Evolutionary conservation across 2,329 filamentous ascomycete species (phyloP).

Genomic region (Seiridium unicorne): DNA sequence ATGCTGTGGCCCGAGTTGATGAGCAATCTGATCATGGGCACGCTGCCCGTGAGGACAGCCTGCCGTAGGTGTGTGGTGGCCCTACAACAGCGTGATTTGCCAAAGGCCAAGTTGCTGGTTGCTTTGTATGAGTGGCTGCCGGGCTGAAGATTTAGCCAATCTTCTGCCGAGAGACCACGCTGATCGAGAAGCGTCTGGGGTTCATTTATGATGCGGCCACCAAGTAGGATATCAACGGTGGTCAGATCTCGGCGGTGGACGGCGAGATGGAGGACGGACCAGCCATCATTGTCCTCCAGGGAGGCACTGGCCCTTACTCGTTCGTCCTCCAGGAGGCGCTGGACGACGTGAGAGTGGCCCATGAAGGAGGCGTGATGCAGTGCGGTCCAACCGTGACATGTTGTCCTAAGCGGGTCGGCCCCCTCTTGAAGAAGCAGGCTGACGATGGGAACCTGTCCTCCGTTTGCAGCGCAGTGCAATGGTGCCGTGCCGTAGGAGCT

Average conservation of each 20-base stretch:
- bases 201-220: conserved; percentile 11
- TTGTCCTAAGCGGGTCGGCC: neutral
- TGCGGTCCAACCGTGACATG: conserved; percentile 15
- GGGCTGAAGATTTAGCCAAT: conserved; percentile 19
- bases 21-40: conserved; percentile 16
- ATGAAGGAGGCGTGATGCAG: conserved; percentile 20
- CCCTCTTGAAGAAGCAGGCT: neutral
- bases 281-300: conserved; percentile 22
- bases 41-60: conserved; percentile 15
- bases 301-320: conserved; percentile 15
- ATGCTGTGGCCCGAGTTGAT: conserved; percentile 20
- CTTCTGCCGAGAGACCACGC: conserved; percentile 21
- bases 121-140: conserved; percentile 16
- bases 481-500: neutral
- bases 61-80: conserved; percentile 21
- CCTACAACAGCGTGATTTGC: conserved; percentile 25
- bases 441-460: neutral
- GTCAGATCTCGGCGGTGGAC: conserved; percentile 18
- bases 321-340: conserved; percentile 19
- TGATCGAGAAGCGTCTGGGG: conserved; percentile 21
- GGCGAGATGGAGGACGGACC: conserved; percentile 23
- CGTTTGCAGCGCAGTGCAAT: neutral
- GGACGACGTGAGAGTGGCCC: conserved; percentile 19
- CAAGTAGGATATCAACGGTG: conserved; percentile 16
- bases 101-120: conserved; percentile 22